Conservation (phyloP, 2,329 filamentous ascomycete genomes). For the Colletotrichum camelliae region DNA sequence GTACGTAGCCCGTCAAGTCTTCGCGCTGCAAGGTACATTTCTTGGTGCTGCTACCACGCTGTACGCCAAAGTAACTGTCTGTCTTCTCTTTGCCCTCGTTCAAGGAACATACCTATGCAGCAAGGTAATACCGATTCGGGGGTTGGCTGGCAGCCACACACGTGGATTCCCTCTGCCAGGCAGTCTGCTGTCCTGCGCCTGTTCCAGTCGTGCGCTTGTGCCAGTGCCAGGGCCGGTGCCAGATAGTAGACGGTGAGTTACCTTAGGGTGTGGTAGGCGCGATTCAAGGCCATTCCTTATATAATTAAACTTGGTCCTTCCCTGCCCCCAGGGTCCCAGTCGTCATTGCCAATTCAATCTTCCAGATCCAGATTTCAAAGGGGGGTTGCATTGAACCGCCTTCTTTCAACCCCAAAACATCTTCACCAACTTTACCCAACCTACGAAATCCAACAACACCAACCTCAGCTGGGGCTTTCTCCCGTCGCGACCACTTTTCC, state of each 20-base stretch:
- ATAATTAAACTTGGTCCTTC: conserved; percentile 7
- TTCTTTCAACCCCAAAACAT: neutral
- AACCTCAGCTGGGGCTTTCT: neutral
- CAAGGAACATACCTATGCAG: neutral
- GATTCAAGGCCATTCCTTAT: neutral
- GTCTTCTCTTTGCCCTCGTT: neutral
- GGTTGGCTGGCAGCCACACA: neutral
- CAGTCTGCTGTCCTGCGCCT: neutral
- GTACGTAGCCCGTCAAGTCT: neutral
- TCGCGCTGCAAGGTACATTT: neutral
- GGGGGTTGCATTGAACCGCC: neutral
- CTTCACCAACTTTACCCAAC: neutral
- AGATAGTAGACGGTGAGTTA: neutral
- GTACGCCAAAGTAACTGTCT: neutral
- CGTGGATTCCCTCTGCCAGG: neutral
- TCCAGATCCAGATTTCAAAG: neutral
- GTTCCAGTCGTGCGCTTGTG: neutral
- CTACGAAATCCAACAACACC: neutral
- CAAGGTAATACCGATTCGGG: neutral
- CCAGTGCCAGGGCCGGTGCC: neutral
- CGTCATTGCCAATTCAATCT: neutral
- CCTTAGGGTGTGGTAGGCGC: neutral
- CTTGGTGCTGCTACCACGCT: neutral
- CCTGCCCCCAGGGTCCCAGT: neutral
- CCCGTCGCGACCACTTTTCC: neutral